Conservation (phyloP, 257 asterid genomes). For the Sherardia arvensis region DNA sequence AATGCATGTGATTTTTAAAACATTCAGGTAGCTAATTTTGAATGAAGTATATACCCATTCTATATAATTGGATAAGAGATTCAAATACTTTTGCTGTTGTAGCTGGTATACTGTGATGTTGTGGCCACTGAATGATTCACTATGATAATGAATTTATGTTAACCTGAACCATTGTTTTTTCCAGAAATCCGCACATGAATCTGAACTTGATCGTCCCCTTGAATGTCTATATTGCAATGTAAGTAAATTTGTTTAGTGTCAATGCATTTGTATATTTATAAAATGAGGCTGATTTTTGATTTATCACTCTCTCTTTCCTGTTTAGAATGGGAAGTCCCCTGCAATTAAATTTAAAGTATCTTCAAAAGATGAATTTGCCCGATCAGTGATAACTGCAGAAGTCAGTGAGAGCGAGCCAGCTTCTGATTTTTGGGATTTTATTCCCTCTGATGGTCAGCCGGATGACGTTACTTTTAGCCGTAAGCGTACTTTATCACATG, state of each 20-base stretch:
- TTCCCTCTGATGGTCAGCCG: slow-evolving; percentile 50
- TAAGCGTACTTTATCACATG: slow-evolving; percentile 55
- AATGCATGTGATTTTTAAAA: background rate
- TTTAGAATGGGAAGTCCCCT: slow-evolving; percentile 66
- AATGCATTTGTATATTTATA: slow-evolving; percentile 5
- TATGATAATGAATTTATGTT: background rate
- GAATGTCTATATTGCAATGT: slow-evolving; percentile 78
- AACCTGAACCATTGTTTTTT: slow-evolving; percentile 3
- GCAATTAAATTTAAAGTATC: slow-evolving; percentile 67
- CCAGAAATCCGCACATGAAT: slow-evolving; percentile 37
- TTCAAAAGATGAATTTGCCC: slow-evolving; percentile 55
- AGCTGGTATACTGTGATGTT: too few species aligned
- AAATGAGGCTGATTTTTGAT: slow-evolving; percentile 4
- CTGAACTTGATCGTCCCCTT: slow-evolving; percentile 20
- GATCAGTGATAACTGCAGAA: slow-evolving; percentile 70
- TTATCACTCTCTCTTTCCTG: background rate
- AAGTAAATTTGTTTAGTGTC: slow-evolving; percentile 50
- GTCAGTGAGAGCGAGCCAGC: slow-evolving; percentile 28
- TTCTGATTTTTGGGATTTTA: slow-evolving; percentile 78
- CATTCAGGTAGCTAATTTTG: background rate
- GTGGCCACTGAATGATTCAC: background rate
- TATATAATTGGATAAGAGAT: background rate
- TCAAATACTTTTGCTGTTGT: background rate
- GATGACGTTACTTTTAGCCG: slow-evolving; percentile 23
- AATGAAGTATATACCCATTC: background rate